Evolutionary conservation across 441 rosid genomes (phyloP), one percentile per base, ranked within the genome.

Genomic region (Pelargonium fulgidum): DNA sequence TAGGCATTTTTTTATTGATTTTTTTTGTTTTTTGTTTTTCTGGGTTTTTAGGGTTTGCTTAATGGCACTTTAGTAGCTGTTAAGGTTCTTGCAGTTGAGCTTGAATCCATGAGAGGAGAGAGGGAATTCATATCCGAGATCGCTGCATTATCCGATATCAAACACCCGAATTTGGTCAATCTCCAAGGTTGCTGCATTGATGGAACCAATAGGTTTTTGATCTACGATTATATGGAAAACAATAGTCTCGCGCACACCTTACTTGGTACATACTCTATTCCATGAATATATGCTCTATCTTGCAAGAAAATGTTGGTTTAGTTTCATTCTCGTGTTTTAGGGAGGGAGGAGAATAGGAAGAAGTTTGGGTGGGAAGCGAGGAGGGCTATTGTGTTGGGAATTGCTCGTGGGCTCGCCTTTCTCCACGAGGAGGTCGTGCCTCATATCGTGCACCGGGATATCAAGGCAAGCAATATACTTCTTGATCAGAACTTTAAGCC

Each of bases 141-240:
- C 50, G 71, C 81, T 2, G 81, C 89, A 19, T 78, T 87, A 14
- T 81, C 87, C 58, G 67, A 79, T 47, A 70, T 84, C 72, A 83
- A 73, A 69, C 92, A 87, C 71, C 80, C 80, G 50, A 85, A 86
- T 73, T 84, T 87, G 13, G 87, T 85, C 17, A 73, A 71, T 7
- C 90, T 88, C 66, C 75, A 17, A 13, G 93, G 93, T 7, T 86
- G 87, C 62, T 84, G 89, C 67, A 80, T 88, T 42, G 81, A 86
- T 52, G 90, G 85, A 70, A 75, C 86, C 4, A 68, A 63, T 2
- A 81, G 90, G 72, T 78, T 63, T 69, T 75, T 88, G 77, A 83
- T 88, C 70, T 88, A 81, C 69, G 86, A 84, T 58, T 83, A 76
- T 81, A 77, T 88, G 90, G 84, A 84, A 73, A 87, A 87, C 68